Evolutionary conservation across 2,329 filamentous ascomycete genomes (phyloP).

Genomic region (Aspergillus flavus): DNA sequence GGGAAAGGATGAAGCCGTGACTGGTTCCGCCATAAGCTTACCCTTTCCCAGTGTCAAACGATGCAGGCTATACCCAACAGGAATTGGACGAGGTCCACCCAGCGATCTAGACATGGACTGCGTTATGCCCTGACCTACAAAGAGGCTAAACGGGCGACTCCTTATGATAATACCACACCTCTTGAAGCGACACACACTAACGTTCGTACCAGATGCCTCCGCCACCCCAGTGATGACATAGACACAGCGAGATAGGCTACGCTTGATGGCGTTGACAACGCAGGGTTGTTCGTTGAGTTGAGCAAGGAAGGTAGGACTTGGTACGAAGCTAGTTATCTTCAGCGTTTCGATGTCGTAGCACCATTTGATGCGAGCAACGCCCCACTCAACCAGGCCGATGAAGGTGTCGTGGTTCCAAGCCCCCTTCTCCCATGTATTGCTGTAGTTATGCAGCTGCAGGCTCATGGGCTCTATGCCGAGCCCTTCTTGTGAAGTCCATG

Average conservation of each 20-base stretch:
- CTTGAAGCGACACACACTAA: neutral
- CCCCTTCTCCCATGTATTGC: too few species aligned
- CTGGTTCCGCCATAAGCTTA: neutral
- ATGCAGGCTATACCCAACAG: neutral
- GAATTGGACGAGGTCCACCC: neutral
- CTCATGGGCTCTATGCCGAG: too few species aligned
- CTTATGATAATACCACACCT: neutral
- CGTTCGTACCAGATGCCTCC: neutral
- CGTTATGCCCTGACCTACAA: fast-evolving
- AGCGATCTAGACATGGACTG: too few species aligned
- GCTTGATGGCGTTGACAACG: neutral
- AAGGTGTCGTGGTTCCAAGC: too few species aligned
- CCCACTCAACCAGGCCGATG: too few species aligned
- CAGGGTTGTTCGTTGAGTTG: neutral
- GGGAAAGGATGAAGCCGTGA: neutral
- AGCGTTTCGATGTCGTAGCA: too few species aligned
- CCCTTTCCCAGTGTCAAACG: neutral
- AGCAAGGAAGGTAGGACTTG: too few species aligned
- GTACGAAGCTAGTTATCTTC: too few species aligned
- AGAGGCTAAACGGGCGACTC: neutral
- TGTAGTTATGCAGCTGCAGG: too few species aligned
- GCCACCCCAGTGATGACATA: neutral
- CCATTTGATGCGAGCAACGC: too few species aligned
- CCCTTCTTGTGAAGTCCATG: too few species aligned
- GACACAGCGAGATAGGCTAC: neutral